phyloP scores from a whole-genome alignment of 345 rosid genomes.

The Aegle marmelos region DNA sequence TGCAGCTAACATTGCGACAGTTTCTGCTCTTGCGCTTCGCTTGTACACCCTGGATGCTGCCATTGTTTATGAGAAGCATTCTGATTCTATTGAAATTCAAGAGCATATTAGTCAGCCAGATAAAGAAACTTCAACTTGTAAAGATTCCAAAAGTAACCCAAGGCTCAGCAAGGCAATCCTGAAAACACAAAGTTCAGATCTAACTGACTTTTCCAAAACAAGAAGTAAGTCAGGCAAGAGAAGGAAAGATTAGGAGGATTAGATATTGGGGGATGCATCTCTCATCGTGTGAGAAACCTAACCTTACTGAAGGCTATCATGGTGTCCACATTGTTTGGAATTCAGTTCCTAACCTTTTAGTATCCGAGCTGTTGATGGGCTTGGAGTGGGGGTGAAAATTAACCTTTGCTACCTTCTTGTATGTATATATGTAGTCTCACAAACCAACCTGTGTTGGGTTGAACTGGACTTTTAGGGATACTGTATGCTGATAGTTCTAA shows the following conservation, averaged over 20 bases:
- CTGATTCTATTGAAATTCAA: constrained; percentile 8
- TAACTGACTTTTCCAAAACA: background rate
- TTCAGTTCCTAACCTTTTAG: background rate
- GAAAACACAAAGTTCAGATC: background rate
- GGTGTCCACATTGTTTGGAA: background rate
- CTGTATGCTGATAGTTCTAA: background rate
- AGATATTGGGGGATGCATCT: background rate
- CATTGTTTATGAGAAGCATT: constrained; percentile 25
- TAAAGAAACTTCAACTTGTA: background rate
- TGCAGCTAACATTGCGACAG: constrained; percentile 29
- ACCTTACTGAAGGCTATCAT: background rate
- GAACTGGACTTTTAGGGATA: background rate
- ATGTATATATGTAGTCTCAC: constrained; percentile 17
- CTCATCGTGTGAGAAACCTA: constrained; percentile 1
- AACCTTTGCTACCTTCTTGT: background rate
- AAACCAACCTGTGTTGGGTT: constrained; percentile 13
- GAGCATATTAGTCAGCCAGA: constrained; percentile 10
- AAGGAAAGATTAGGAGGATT: constrained; percentile 6
- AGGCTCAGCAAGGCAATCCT: constrained; percentile 15
- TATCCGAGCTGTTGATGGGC: background rate
- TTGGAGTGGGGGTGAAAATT: background rate
- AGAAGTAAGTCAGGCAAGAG: constrained; percentile 5
- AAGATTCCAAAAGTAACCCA: constrained; percentile 6
- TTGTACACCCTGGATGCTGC: constrained; percentile 37
- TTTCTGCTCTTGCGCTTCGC: constrained; percentile 36